phyloP scores from a whole-genome alignment of 345 rosid genomes.

The Stellera chamaejasme region DNA sequence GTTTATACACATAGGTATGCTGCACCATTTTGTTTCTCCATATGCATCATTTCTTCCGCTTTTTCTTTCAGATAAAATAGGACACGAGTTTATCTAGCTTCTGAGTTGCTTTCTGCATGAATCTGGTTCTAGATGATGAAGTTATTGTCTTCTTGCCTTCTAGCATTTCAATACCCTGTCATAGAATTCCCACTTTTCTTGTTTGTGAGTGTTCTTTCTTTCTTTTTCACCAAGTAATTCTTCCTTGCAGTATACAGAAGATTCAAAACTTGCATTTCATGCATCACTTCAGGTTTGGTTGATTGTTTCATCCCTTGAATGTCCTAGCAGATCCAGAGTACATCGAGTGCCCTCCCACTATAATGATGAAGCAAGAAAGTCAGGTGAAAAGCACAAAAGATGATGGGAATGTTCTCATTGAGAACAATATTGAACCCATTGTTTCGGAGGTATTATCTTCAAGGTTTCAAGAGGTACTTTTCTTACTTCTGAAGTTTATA shows the following conservation, averaged over 20 bases:
- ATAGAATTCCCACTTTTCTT: too few species aligned
- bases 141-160: too few species aligned
- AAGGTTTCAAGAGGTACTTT: constrained; percentile 45
- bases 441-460: constrained; percentile 34
- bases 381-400: constrained; percentile 9
- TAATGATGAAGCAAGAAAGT: constrained; percentile 24
- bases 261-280: background rate
- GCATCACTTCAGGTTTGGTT: background rate
- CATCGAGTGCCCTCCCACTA: constrained; percentile 25
- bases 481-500: background rate
- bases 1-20: constrained; percentile 87
- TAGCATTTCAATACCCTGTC: too few species aligned
- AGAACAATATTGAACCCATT: constrained; percentile 42
- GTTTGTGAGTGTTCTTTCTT: too few species aligned
- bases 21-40: background rate
- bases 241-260: too few species aligned
- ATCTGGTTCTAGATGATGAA: too few species aligned
- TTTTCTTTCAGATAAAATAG: too few species aligned
- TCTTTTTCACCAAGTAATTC: too few species aligned
- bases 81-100: too few species aligned
- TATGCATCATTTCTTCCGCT: background rate
- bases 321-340: constrained; percentile 60
- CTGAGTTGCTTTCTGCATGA: too few species aligned
- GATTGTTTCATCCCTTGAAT: background rate
- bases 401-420: constrained; percentile 18